Percentiles rank a stretch among this genome's conserved stretches.
phyloP scores from a whole-genome alignment of 331 rosid species.

The Cucumis variabilis region DNA sequence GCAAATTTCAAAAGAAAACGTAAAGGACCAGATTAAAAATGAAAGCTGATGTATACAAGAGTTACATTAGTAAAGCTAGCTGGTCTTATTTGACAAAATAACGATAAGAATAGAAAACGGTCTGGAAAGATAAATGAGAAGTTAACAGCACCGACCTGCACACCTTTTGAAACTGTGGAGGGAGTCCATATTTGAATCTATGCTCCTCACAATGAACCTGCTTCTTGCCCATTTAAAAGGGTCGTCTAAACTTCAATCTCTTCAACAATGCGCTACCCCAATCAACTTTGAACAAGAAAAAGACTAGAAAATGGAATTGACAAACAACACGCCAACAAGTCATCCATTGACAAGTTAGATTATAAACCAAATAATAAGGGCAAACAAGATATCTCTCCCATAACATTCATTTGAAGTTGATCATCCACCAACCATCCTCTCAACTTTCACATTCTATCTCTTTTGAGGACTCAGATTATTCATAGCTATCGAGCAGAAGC shows the following conservation, averaged over 20 bases:
- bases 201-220: slow-evolving; percentile 55
- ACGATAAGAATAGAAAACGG: not conserved
- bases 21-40: not conserved
- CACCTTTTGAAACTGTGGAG: slow-evolving; percentile 57
- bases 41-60: not conserved
- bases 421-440: not conserved
- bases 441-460: not conserved
- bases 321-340: not conserved
- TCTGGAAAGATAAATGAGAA: not conserved
- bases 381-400: not conserved
- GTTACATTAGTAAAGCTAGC: not conserved
- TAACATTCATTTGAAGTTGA: not conserved
- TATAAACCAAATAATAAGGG: not conserved
- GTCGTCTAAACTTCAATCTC: slow-evolving; percentile 27
- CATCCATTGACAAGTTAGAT: not conserved
- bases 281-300: not conserved
- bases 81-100: not conserved
- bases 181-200: slow-evolving; percentile 53
- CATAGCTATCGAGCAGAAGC: not conserved
- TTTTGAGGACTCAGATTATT: not conserved
- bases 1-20: not conserved
- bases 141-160: slow-evolving; percentile 61
- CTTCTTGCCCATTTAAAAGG: not conserved
- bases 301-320: not conserved
- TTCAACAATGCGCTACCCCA: not conserved